These are phyloP conservation scores for Smittium culicis DNA, from an alignment of 371 early-diverging fungal genomes.

Conservation along the genomic window DNA sequence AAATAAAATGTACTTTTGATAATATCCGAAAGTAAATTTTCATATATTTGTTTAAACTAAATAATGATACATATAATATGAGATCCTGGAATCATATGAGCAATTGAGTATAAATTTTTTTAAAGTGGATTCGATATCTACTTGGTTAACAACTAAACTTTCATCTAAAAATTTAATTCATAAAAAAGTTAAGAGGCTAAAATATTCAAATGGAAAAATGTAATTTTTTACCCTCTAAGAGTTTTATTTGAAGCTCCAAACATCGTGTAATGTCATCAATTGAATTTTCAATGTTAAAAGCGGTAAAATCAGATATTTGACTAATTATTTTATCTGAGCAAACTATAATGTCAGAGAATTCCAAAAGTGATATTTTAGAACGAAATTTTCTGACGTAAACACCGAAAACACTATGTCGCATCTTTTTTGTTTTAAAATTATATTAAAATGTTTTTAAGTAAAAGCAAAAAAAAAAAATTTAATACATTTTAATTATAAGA, in stretches of 20 bases:
- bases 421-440: background rate
- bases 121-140: background rate
- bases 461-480: background rate
- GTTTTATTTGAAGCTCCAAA: background rate
- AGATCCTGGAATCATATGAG: background rate
- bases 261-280: background rate
- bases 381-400: background rate
- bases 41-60: background rate
- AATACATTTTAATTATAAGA: background rate
- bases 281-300: background rate
- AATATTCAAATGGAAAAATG: background rate
- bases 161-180: background rate
- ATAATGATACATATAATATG: background rate
- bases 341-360: background rate
- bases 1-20: background rate
- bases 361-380: background rate
- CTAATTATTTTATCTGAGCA: background rate
- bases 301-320: background rate
- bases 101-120: background rate
- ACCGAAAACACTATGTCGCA: background rate
- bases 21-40: background rate
- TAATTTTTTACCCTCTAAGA: background rate
- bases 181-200: background rate
- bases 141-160: background rate
- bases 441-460: background rate